These are phyloP conservation scores for Amphibolis antarctica DNA, from an alignment of 106 monocot species.

Conservation along the genomic window DNA sequence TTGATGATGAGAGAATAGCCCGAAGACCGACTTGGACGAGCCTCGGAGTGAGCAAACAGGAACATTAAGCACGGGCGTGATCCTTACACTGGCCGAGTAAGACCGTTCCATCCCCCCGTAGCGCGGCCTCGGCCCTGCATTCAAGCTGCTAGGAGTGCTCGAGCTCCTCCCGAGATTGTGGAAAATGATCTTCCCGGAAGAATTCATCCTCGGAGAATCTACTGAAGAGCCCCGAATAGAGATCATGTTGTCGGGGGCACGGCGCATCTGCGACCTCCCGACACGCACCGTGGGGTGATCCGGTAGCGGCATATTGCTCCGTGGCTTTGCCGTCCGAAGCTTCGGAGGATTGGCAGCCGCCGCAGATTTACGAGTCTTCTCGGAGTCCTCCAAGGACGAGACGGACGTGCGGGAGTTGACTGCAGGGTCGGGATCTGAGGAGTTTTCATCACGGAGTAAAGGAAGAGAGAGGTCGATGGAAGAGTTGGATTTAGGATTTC, in stretches of 20 bases:
- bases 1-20: constrained; percentile 24
- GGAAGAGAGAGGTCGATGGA: constrained; percentile 29
- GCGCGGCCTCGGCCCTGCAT: constrained; percentile 29
- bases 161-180: constrained; percentile 67
- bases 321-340: not conserved
- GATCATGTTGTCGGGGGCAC: constrained; percentile 3
- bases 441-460: constrained; percentile 28
- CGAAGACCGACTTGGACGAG: constrained; percentile 43
- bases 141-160: constrained; percentile 76
- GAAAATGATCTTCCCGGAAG: constrained; percentile 85
- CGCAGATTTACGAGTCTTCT: constrained; percentile 12
- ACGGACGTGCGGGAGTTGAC: constrained; percentile 19
- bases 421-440: constrained; percentile 5
- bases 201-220: constrained; percentile 81
- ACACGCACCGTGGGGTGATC: not conserved
- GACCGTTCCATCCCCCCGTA: constrained; percentile 57
- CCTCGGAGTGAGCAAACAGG: constrained; percentile 60
- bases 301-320: too few relatives aligned
- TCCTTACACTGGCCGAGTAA: constrained; percentile 63
- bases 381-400: constrained; percentile 27
- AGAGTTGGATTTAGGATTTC: constrained; percentile 4
- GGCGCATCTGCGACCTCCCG: constrained; percentile 10
- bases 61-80: constrained; percentile 83
- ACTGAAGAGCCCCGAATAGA: constrained; percentile 22
- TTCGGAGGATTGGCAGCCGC: not conserved